These are phyloP conservation scores for Pythium sukuiense DNA, from an alignment of 352 stramenopile species.

Conservation along the genomic window DNA sequence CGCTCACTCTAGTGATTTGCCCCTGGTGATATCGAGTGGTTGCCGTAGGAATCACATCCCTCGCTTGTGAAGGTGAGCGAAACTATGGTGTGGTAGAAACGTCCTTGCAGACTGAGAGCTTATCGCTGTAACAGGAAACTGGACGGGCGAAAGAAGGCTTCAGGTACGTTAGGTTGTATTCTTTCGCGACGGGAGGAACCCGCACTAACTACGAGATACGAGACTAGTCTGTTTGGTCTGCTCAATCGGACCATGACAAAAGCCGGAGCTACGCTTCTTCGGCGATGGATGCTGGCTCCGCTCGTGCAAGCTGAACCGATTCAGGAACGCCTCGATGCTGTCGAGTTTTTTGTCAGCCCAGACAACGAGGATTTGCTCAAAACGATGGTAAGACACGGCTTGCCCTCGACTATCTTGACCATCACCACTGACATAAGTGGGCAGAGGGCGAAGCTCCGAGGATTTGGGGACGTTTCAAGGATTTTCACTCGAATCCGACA, in stretches of 20 bases:
- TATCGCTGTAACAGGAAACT: slow-evolving; percentile 37
- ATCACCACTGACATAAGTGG: background rate
- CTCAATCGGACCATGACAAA: slow-evolving; percentile 82
- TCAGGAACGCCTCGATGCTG: slow-evolving; percentile 48
- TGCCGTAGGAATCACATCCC: slow-evolving; percentile 68
- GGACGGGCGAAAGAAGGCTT: slow-evolving; percentile 86
- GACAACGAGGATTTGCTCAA: slow-evolving; percentile 63
- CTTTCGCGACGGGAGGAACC: no score
- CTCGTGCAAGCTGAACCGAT: slow-evolving; percentile 52
- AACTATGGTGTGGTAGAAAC: background rate
- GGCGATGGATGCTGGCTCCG: slow-evolving; percentile 78
- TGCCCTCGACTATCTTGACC: background rate
- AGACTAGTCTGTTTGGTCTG: slow-evolving; percentile 63
- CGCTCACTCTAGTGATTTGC: no score
- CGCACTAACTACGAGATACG: background rate
- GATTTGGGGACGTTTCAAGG: slow-evolving; percentile 60
- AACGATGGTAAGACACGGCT: slow-evolving; percentile 38
- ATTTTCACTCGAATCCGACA: slow-evolving; percentile 67
- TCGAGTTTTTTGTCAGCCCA: slow-evolving; percentile 55
- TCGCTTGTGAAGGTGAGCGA: slow-evolving; percentile 67
- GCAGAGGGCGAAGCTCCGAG: slow-evolving; percentile 57
- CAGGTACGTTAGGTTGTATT: slow-evolving; percentile 39
- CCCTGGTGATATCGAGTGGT: no score
- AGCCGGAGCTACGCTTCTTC: slow-evolving; percentile 55
- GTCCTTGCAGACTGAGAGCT: background rate